phyloP scores from a whole-genome alignment of 2,329 filamentous ascomycete genomes.

The Aspergillus hortae region DNA sequence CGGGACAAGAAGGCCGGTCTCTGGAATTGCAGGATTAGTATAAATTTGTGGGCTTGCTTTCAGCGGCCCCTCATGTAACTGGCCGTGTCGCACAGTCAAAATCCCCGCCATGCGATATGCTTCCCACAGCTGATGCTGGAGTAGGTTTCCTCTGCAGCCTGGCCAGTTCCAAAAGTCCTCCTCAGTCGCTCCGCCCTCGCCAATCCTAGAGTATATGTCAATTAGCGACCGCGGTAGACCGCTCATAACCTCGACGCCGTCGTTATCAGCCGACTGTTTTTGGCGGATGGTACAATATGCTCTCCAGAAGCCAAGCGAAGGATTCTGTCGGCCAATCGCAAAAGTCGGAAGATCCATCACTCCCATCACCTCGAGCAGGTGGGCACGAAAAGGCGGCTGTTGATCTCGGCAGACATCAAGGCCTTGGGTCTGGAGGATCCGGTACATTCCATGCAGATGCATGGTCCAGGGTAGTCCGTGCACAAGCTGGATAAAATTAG shows the following conservation, averaged over 20 bases:
- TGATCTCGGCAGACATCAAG: slow-evolving; percentile 2
- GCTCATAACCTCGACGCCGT: slow-evolving; percentile 23
- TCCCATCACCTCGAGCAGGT: slow-evolving; percentile 30
- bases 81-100: slow-evolving; percentile 17
- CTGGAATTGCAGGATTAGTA: slow-evolving; percentile 4
- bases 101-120: slow-evolving; percentile 26
- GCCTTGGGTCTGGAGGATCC: slow-evolving; percentile 21
- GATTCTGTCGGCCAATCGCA: slow-evolving; percentile 21
- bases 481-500: slow-evolving; percentile 17
- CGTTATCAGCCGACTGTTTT: not conserved
- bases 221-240: slow-evolving; percentile 26
- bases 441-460: slow-evolving; percentile 31
- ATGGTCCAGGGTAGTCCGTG: slow-evolving; percentile 29
- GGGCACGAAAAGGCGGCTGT: slow-evolving; percentile 16
- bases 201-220: slow-evolving; percentile 25
- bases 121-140: slow-evolving; percentile 29
- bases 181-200: slow-evolving; percentile 20
- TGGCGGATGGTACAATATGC: slow-evolving; percentile 18
- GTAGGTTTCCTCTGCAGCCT: slow-evolving; percentile 20
- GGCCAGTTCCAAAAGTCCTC: slow-evolving; percentile 29
- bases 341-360: slow-evolving; percentile 29
- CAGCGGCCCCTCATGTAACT: not conserved
- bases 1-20: slow-evolving; percentile 15
- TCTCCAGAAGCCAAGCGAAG: slow-evolving; percentile 26
- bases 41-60: too few species aligned